phyloP scores from a whole-genome alignment of 805 yeast species.

The Sugiyamaella valdiviana region DNA sequence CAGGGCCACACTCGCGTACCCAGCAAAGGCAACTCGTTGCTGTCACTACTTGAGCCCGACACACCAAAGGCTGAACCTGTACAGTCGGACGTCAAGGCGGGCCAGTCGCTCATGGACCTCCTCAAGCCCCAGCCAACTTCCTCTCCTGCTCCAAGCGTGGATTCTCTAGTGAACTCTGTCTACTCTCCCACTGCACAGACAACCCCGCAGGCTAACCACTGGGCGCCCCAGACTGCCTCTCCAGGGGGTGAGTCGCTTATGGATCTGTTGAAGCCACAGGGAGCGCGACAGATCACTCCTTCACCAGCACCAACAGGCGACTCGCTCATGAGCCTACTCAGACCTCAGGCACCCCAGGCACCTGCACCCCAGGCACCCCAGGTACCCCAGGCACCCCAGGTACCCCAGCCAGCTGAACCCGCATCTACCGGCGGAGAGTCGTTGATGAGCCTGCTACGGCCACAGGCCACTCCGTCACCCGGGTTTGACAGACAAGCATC shows the following conservation, averaged over 20 bases:
- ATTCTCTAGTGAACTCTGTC: not conserved
- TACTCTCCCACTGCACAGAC: not conserved
- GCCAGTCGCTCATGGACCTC: conserved; percentile 6
- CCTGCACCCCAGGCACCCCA: too few species aligned
- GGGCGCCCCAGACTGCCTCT: not conserved
- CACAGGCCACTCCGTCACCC: not conserved
- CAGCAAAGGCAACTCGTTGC: not conserved
- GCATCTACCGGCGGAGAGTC: not conserved
- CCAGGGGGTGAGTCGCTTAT: not conserved
- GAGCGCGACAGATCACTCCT: not conserved
- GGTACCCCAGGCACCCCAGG: too few species aligned
- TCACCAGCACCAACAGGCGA: not conserved
- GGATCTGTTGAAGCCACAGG: conserved; percentile 4
- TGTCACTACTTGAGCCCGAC: not conserved
- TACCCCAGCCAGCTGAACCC: not conserved
- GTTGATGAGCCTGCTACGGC: conserved; percentile 1
- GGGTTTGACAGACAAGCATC: not conserved
- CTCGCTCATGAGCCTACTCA: conserved; percentile 1
- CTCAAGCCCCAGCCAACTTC: not conserved
- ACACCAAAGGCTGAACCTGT: not conserved
- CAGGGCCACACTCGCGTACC: not conserved
- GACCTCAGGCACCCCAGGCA: not conserved
- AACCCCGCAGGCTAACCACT: not conserved
- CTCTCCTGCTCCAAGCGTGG: not conserved
- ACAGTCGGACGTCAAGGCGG: not conserved